These are phyloP conservation scores for Sporothrix sp. DNA, from an alignment of 2,329 filamentous ascomycete genomes.

Conservation along the genomic window DNA sequence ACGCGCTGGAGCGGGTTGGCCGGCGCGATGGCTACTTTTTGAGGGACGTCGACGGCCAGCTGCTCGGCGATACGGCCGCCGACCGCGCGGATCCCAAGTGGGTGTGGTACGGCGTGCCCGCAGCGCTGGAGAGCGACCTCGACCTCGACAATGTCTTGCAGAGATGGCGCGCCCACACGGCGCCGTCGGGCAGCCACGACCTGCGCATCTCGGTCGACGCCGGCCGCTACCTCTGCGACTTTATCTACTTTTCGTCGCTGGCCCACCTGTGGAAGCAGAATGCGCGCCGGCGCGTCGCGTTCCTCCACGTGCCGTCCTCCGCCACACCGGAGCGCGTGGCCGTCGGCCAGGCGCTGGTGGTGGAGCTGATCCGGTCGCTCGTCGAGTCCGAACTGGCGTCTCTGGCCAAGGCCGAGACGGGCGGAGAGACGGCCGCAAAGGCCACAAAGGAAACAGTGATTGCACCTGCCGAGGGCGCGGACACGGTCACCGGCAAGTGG, in stretches of 20 bases:
- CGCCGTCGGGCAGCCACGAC: constrained; percentile 27
- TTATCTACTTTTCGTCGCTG: constrained; percentile 64
- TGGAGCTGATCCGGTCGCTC: constrained; percentile 48
- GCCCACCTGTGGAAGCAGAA: constrained; percentile 36
- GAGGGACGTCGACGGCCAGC: constrained; percentile 58
- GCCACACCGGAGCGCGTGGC: constrained; percentile 39
- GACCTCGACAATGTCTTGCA: constrained; percentile 42
- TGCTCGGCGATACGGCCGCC: constrained; percentile 39
- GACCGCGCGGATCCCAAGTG: constrained; percentile 33
- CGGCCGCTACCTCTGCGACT: constrained; percentile 67
- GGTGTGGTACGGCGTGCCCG: constrained; percentile 45
- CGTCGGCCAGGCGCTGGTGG: constrained; percentile 40
- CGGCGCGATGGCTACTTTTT: constrained; percentile 64
- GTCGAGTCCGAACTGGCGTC: constrained; percentile 38
- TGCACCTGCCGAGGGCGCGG: background rate
- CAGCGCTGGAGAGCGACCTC: constrained; percentile 47
- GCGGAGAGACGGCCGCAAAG: background rate
- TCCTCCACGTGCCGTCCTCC: constrained; percentile 62
- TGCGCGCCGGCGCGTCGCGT: constrained; percentile 44
- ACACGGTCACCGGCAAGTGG: constrained; percentile 12
- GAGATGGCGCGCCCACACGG: constrained; percentile 40
- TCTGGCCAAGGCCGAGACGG: constrained; percentile 10
- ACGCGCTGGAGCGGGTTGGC: constrained; percentile 60
- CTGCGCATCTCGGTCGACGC: constrained; percentile 58
- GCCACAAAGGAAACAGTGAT: background rate